Evolutionary conservation across 225 moss, liverwort and hornwort species (phyloP).

Genomic region (Anthoceros angustus): DNA sequence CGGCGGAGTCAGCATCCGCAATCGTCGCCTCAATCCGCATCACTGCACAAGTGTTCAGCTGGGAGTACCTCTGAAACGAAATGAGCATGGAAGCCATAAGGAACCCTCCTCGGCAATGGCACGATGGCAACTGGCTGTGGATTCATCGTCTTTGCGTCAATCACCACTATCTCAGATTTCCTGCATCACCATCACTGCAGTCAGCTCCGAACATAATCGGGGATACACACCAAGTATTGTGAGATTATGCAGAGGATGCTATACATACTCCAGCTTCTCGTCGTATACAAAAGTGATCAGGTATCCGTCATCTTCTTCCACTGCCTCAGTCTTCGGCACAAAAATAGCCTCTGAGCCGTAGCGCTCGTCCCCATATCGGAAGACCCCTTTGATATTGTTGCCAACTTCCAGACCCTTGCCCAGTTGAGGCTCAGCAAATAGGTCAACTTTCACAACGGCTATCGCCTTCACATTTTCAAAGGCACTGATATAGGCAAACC

Average conservation of each 20-base stretch:
- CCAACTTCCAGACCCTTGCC: conserved; percentile 26
- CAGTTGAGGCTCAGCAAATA: conserved; percentile 27
- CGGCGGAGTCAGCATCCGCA: too few species aligned
- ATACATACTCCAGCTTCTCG: conserved; percentile 30
- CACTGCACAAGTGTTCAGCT: too few species aligned
- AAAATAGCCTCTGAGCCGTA: conserved; percentile 55
- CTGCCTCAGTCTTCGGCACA: conserved; percentile 36
- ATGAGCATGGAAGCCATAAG: conserved; percentile 69
- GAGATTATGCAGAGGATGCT: background rate
- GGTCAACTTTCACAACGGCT: conserved; percentile 55
- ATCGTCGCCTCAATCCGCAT: too few species aligned
- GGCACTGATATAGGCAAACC: conserved; percentile 30
- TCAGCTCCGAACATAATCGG: background rate
- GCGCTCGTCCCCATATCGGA: conserved; percentile 29
- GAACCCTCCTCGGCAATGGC: conserved; percentile 35
- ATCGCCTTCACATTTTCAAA: conserved; percentile 13
- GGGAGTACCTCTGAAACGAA: conserved; percentile 45
- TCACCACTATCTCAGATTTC: conserved; percentile 51
- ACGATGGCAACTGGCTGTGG: conserved; percentile 55
- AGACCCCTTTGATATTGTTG: conserved; percentile 41
- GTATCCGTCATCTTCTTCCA: conserved; percentile 70
- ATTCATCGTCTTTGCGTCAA: conserved; percentile 70
- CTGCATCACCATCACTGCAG: conserved; percentile 12
- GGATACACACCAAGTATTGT: background rate
- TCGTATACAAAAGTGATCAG: conserved; percentile 56